Conservation (phyloP, 176 grass and related monocot genomes). For the Rhynchospora breviuscula region DNA sequence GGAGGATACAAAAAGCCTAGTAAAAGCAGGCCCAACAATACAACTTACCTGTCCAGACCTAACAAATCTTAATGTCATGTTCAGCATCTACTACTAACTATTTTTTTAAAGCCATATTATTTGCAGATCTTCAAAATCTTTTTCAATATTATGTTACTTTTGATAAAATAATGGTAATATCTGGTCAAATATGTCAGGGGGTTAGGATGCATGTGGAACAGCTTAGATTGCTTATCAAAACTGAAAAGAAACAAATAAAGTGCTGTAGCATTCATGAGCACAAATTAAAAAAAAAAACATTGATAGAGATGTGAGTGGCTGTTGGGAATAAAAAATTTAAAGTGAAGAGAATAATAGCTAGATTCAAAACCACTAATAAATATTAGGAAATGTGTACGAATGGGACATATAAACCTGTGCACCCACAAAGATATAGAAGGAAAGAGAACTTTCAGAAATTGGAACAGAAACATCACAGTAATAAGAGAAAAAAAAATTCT, state of each 20-base stretch:
- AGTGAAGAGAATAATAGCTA: neutral
- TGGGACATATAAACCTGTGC: no score
- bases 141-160: neutral
- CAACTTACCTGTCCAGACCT: neutral
- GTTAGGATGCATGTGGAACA: conserved; percentile 15
- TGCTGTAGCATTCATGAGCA: neutral
- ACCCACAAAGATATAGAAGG: neutral
- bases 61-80: neutral
- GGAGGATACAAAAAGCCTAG: neutral
- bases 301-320: neutral
- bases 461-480: neutral
- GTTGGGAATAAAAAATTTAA: neutral
- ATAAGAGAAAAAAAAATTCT: neutral
- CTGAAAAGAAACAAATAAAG: neutral
- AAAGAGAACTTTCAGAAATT: neutral
- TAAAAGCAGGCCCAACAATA: neutral
- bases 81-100: neutral
- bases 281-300: neutral
- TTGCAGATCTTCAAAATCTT: neutral
- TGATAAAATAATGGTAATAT: conserved; percentile 15
- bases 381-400: no score
- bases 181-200: neutral
- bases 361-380: neutral
- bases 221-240: neutral
- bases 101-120: neutral